phyloP scores from a whole-genome alignment of 2,329 filamentous ascomycete species.

The Colletotrichum sp. region DNA sequence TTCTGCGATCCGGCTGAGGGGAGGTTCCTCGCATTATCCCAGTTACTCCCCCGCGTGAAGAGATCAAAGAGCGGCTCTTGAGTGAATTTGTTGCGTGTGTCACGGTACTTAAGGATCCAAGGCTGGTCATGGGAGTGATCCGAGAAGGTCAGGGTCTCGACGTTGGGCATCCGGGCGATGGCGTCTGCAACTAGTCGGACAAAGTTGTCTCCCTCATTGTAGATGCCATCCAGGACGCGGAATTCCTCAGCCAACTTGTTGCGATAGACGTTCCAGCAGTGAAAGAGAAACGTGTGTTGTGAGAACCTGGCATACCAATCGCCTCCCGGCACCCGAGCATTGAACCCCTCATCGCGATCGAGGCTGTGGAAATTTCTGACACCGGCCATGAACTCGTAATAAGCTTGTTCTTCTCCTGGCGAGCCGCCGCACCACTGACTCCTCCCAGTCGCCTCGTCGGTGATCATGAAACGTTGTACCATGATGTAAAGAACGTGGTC shows the following conservation, averaged over 20 bases:
- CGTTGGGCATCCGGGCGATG: background rate
- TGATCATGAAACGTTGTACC: background rate
- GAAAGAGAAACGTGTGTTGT: background rate
- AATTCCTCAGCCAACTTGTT: background rate
- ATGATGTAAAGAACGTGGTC: background rate
- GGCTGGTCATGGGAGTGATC: background rate
- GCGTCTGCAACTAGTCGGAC: background rate
- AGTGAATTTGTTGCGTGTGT: background rate
- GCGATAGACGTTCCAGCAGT: background rate
- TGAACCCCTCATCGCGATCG: background rate
- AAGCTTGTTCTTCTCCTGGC: background rate
- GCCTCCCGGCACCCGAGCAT: background rate
- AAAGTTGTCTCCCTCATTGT: background rate
- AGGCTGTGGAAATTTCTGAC: background rate
- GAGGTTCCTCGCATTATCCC: background rate
- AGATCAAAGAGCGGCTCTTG: background rate
- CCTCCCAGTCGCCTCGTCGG: background rate
- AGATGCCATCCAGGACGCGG: background rate
- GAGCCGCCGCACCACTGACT: background rate
- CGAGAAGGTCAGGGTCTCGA: background rate
- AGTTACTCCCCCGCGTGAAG: background rate
- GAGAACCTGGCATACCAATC: background rate
- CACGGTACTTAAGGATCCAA: background rate
- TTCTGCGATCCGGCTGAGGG: background rate
- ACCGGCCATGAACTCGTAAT: background rate